These are phyloP conservation scores for Escovopsis weberi DNA, from an alignment of 2,329 filamentous ascomycete genomes.

Conservation along the genomic window DNA sequence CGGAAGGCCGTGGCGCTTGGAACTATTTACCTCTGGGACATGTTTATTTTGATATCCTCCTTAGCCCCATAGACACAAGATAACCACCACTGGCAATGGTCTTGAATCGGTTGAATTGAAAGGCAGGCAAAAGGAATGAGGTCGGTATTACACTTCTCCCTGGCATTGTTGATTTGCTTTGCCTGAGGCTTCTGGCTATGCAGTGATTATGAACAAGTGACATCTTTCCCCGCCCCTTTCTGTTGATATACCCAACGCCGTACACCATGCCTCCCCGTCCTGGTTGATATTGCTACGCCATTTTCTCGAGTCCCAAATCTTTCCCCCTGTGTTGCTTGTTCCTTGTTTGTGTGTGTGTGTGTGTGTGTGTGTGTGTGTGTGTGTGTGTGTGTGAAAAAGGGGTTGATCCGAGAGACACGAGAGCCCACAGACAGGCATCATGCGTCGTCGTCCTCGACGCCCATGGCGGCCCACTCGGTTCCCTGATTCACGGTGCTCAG, in stretches of 20 bases:
- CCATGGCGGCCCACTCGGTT: constrained; percentile 46
- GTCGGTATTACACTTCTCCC: no score
- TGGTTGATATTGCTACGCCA: background rate
- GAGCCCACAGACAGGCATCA: background rate
- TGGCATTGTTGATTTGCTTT: no score
- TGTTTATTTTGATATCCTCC: background rate
- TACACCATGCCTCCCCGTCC: background rate
- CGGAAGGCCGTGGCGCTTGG: constrained; percentile 5
- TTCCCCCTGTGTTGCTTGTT: no score
- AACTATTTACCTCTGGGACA: background rate
- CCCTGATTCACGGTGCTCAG: constrained; percentile 72
- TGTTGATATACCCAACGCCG: constrained; percentile 5
- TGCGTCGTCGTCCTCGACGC: constrained; percentile 39
- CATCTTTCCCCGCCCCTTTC: background rate
- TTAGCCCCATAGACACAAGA: background rate
- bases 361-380: no score
- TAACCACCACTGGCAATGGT: background rate
- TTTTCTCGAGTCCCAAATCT: no score
- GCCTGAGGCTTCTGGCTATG: no score
- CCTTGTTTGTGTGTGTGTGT: no score
- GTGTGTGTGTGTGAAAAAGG: no score
- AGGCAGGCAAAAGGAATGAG: no score
- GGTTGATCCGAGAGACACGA: no score
- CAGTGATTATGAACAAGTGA: background rate
- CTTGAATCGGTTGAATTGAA: no score